Percentiles rank a stretch among this genome's conserved stretches.
Evolutionary conservation across 164 flowering plant genomes (phyloP).

Genomic region (Stephania yunnanensis): DNA sequence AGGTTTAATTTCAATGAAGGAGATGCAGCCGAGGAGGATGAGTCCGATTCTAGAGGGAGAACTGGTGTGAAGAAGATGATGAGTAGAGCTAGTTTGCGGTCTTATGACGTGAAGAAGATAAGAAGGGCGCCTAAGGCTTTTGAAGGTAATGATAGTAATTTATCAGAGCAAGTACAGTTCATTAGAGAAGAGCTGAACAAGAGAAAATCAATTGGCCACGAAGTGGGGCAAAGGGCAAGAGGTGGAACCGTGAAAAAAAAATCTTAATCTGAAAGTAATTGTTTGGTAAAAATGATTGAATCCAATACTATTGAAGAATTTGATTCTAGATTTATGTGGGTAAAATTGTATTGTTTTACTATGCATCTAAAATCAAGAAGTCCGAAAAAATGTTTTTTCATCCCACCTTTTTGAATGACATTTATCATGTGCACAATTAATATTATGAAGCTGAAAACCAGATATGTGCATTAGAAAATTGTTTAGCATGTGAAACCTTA

Average conservation of each 20-base stretch:
- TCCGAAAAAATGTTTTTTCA: not conserved
- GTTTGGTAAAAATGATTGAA: no score
- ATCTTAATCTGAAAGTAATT: no score
- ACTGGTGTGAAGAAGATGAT: slow-evolving; percentile 29
- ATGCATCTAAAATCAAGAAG: no score
- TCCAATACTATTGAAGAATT: no score
- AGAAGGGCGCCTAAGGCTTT: slow-evolving; percentile 34
- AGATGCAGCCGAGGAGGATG: slow-evolving; percentile 17
- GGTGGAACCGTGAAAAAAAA: slow-evolving; percentile 22
- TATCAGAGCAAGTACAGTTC: slow-evolving; percentile 39
- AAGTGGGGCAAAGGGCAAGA: slow-evolving; percentile 32
- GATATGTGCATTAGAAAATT: not conserved
- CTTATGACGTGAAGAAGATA: slow-evolving; percentile 55
- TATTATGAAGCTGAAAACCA: not conserved
- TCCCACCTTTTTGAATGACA: not conserved
- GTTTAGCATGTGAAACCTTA: not conserved
- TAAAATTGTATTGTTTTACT: no score
- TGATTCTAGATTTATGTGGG: no score
- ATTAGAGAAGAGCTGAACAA: slow-evolving; percentile 51
- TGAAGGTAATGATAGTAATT: slow-evolving; percentile 38
- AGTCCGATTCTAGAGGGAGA: slow-evolving; percentile 7
- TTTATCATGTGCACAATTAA: not conserved
- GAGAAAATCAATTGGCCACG: slow-evolving; percentile 30
- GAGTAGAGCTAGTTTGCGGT: slow-evolving; percentile 66
- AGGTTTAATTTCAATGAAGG: slow-evolving; percentile 22